Evolutionary conservation across 2,329 filamentous ascomycete species (phyloP), one percentile per base, ranked within the genome.

Genomic region (Colletotrichum caudatum): DNA sequence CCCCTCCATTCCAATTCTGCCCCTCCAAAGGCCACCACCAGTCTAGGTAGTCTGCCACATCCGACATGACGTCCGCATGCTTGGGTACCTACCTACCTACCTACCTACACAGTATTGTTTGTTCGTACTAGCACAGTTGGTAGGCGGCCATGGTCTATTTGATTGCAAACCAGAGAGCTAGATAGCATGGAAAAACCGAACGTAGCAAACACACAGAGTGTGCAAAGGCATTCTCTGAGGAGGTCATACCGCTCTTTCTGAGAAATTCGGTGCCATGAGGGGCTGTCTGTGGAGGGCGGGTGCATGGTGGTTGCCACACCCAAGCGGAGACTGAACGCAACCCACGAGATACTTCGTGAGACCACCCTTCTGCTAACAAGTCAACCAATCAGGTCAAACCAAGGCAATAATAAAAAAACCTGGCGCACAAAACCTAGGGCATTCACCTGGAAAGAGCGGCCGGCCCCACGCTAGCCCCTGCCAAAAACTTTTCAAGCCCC

Each of bases 1-100:
- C 68, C 68, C 68, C 68, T 71, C 68, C 58, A 68, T 69, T 60
- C 48, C 58, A 68, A 56, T 56, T 46, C 59, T 60, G 57, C 57
- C 57, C 57, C 57, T 60, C 57, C 57, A 60, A 26, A 37, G 23
- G 41, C 23, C 29, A 41, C 33, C 16, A 11, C 11, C 39, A 14
- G 12, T 14, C 37, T 39, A 14, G 37, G 37, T 12, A 26, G 16
- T 26, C 54, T 57, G 35, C 54, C 20, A 41, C 35, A 39, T 41
- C 35, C 12, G n/a, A 16, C 23, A 37, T 18, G 35, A 26, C 14
- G 20, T 26, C n/a, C 20, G n/a, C n/a, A 5, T 20, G 8, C n/a
- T 41, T 7, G 5, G 29, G 29, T 29, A 29, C 26, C 2, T n/a
- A n/a, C n/a, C n/a, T n/a, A n/a, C n/a, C n/a, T n/a, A 29, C 29